Evolutionary conservation across 2,329 filamentous ascomycete genomes (phyloP), one percentile per base, ranked within the genome.

Genomic region (Aspergillus sp.): DNA sequence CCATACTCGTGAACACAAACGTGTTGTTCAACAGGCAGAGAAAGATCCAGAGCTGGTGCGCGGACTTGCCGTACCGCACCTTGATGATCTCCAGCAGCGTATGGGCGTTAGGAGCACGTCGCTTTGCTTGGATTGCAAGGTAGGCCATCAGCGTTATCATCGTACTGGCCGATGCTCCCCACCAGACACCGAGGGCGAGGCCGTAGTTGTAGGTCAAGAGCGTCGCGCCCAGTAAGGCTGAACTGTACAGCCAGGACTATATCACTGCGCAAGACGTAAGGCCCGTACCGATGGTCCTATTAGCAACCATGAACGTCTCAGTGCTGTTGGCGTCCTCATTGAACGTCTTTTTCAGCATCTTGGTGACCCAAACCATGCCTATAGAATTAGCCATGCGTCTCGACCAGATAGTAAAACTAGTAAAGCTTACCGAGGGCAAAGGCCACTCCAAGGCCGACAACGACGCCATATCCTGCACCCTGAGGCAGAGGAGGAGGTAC

Each of bases 381-480:
- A 30, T 4, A 30, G 8, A 30, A 30, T 30, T 9, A 30, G 27
- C 27, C 11, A 4, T 30, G 9, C 9, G 8, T 30, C 27, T 30
- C 27, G 9, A 30, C 9, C 1, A 3, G 27, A 11, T 8, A 4
- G 3, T 24, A 7, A 24, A 24, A 7, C 24, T 24, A 20, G 20
- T 24, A 24, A 27, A 9, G 8, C 27, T 30, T 11, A 30, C 27
- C 27, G 9, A 56, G 19, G 13, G 54, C 54, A 45, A 56, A 56
- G 30, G 40, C 33, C 9, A 51, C 20, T 3, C 54, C 54, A 30
- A 56, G 40, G 12, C 54, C 54, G 3, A 56, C 41, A 13, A 51
- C 47, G 9, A 56, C 48, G 19, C 54, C 54, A 46, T 56, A 56
- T 24, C 54, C 54, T 7, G 47, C 54, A 11, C 54, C 47, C 7